These are phyloP conservation scores for Trypanosoma avium DNA, from an alignment of 208 protist species.

Conservation along the genomic window DNA sequence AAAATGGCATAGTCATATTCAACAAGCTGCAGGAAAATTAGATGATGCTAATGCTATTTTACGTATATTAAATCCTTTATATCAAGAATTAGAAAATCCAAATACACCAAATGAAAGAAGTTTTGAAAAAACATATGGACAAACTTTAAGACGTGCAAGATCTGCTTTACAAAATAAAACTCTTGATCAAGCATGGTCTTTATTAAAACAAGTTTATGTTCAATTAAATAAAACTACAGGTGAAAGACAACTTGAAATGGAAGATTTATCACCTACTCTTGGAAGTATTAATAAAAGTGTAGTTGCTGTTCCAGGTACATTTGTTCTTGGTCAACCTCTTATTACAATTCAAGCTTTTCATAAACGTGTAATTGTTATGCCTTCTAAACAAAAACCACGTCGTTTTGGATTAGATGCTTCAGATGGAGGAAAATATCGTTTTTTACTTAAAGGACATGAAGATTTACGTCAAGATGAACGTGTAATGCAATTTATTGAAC, in stretches of 20 bases:
- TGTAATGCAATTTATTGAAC: constrained; percentile 99
- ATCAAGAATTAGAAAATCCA: constrained; percentile 91
- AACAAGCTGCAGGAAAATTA: constrained; percentile 96
- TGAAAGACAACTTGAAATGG: constrained; percentile 79
- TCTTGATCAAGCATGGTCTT: constrained; percentile 67
- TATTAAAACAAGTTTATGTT: constrained; percentile 85
- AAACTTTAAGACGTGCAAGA: constrained; percentile 57
- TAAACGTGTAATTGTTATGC: constrained; percentile 95
- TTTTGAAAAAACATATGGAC: constrained; percentile 90
- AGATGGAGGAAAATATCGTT: constrained; percentile 96
- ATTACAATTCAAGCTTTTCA: constrained; percentile 96
- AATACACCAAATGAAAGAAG: constrained; percentile 94
- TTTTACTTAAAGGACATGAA: constrained; percentile 99
- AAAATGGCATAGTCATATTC: constrained; percentile 94
- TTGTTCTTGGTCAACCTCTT: constrained; percentile 85
- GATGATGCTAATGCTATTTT: constrained; percentile 92
- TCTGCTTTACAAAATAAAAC: constrained; percentile 52
- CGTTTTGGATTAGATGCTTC: constrained; percentile 96
- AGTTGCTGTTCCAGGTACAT: constrained; percentile 97
- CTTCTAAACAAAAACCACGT: constrained; percentile 99
- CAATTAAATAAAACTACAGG: constrained; percentile 72
- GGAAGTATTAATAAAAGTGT: constrained; percentile 93
- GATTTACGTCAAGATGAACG: constrained; percentile 99
- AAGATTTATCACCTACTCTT: constrained; percentile 94
- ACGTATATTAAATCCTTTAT: constrained; percentile 93